These are phyloP conservation scores for Ganoderma meredithae DNA, from an alignment of 1,284 basidiomycete genomes.

Conservation along the genomic window DNA sequence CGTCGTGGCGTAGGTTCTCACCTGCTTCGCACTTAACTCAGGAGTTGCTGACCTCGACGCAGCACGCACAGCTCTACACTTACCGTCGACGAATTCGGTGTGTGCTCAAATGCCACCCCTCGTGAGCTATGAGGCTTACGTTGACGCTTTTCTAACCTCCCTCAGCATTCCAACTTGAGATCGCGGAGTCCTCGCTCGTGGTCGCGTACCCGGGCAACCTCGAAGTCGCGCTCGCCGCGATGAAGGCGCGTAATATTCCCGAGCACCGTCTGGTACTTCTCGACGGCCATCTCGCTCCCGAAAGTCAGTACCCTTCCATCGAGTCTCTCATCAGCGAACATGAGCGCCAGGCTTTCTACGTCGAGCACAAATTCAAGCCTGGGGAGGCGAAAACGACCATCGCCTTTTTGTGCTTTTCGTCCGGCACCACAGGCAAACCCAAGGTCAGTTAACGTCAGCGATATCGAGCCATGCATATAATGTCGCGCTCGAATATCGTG, in stretches of 20 bases:
- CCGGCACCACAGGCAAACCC: slow-evolving; percentile 83
- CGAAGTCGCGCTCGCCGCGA: neutral
- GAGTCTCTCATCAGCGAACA: neutral
- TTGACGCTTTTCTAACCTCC: no score
- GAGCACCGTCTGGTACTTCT: neutral
- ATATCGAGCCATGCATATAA: no score
- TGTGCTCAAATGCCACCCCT: no score
- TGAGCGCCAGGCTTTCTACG: slow-evolving; percentile 28
- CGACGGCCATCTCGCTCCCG: neutral
- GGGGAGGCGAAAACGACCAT: slow-evolving; percentile 69
- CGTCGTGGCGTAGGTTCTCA: neutral
- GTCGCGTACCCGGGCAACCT: neutral
- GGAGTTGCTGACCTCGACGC: neutral
- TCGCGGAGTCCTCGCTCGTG: neutral
- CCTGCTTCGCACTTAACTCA: neutral
- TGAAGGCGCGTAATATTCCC: neutral
- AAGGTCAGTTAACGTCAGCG: slow-evolving; percentile 53
- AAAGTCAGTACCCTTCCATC: neutral
- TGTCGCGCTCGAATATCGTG: no score
- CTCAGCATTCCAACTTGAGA: neutral
- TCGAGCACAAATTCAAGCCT: slow-evolving; percentile 49
- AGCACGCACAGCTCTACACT: neutral
- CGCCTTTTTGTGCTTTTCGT: slow-evolving; percentile 79
- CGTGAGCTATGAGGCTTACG: no score
- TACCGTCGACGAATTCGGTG: neutral